Evolutionary conservation across 345 rosid species (phyloP).

Genomic region (Ceriops tagal): DNA sequence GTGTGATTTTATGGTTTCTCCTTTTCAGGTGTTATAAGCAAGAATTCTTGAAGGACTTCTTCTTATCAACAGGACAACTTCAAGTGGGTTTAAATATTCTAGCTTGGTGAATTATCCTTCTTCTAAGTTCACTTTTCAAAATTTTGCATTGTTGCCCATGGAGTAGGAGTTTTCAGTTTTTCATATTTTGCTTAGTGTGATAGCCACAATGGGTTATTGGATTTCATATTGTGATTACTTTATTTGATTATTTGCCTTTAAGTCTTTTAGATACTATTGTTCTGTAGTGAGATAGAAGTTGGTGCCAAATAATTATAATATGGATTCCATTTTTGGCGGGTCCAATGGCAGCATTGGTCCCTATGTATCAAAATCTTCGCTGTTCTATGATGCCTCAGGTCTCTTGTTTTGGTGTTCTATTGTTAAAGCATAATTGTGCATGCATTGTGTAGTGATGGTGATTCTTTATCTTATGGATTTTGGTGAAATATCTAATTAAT

Average conservation of each 20-base stretch:
- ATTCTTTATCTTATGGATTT: neutral
- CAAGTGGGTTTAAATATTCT: conserved; percentile 51
- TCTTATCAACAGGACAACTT: conserved; percentile 84
- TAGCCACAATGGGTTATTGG: neutral
- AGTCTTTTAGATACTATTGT: neutral
- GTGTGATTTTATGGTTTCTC: conserved; percentile 6
- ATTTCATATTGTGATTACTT: neutral
- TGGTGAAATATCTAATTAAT: neutral
- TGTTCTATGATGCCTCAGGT: neutral
- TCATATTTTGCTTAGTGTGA: neutral
- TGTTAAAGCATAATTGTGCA: neutral
- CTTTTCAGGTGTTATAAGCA: conserved; percentile 67
- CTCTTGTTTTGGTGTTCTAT: neutral
- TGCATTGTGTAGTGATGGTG: neutral
- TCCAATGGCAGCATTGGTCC: neutral
- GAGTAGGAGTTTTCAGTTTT: neutral
- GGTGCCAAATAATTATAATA: neutral
- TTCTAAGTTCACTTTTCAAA: conserved; percentile 1
- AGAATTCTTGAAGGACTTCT: conserved; percentile 93
- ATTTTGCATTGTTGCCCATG: conserved; percentile 4
- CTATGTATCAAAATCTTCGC: neutral
- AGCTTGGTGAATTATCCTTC: neutral
- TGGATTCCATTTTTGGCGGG: neutral
- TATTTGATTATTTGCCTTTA: neutral
- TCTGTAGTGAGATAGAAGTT: neutral